Evolutionary conservation across 371 early-diverging fungal species (phyloP), one percentile per base, ranked within the genome.

Genomic region (Massospora cicadina): DNA sequence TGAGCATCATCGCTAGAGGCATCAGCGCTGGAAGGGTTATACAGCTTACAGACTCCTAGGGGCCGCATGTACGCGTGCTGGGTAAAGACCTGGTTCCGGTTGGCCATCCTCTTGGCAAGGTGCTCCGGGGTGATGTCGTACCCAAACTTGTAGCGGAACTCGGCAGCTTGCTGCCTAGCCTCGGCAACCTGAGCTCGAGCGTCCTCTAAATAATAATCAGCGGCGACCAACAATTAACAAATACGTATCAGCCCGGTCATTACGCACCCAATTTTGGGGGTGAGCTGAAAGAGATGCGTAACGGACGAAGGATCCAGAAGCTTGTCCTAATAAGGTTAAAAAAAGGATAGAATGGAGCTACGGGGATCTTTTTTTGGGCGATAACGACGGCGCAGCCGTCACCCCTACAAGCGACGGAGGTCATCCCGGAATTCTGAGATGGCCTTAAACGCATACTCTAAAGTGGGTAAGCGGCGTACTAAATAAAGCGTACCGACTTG

Each of bases 401-500:
- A 59, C 98, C 97, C 64, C 93, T 85, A 32, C 97, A 86, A 57
- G 93, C 98, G 43, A 98, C 86, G 26, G 94, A 89, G 21, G 98
- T 98, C 67, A 91, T 77, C 56, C 92, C 95, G 54, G 91, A 84
- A 72, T 91, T 94, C n/a, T 28, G 93, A 84, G 71, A 98, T 97
- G 24, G 98, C 98, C 77, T 98, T 98, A 79, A 97, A 97, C 43
- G 98, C 98, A 79, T 98, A 98, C 72, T 98, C 98, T 95, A 76
- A 53, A 30, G 56, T 29, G 57, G n/a, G 25, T 12, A 30, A 17
- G 0, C 28, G 59, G 58, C 23, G 17, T 43, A 10, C 23, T 2
- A 25, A 54, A 57, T 24, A 54, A 26, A 1, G 74, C 83, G 65
- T 82, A 93, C 94, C 95, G 67, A 98, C 97, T 91, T 98, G 98